Conservation (phyloP, 129 eudicot species). For the Cynara cardunculus region DNA sequence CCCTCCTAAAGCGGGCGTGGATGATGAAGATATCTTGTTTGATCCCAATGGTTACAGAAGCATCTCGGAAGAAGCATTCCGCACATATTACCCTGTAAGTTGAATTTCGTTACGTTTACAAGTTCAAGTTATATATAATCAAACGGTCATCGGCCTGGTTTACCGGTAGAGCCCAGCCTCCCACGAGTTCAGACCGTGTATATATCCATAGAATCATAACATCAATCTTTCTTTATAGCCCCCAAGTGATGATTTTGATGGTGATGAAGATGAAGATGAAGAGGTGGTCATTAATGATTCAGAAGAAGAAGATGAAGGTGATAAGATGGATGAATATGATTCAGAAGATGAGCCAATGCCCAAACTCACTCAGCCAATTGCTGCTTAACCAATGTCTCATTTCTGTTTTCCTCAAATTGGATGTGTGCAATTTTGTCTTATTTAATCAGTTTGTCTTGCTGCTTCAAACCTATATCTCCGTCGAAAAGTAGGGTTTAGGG, state of each 20-base stretch:
- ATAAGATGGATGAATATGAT: slow-evolving; percentile 24
- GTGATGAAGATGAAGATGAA: slow-evolving; percentile 25
- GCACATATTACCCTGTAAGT: slow-evolving; percentile 45
- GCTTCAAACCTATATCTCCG: not conserved
- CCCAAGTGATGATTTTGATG: not conserved
- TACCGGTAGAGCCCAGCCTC: too few relatives aligned
- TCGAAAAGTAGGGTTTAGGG: not conserved
- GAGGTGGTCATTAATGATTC: slow-evolving; percentile 20
- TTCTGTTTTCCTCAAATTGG: slow-evolving; percentile 12
- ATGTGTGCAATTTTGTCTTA: slow-evolving; percentile 20
- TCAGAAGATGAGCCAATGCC: slow-evolving; percentile 32
- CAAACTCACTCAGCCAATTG: slow-evolving; percentile 14
- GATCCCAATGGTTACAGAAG: slow-evolving; percentile 63
- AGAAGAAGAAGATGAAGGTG: slow-evolving; percentile 31
- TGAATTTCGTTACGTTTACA: slow-evolving; percentile 13
- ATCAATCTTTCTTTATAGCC: slow-evolving; percentile 4
- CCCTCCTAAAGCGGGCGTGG: slow-evolving; percentile 77
- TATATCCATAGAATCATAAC: not conserved
- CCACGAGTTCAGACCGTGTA: not conserved
- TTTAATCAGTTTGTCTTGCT: not conserved
- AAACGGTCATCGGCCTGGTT: not conserved
- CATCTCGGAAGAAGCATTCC: slow-evolving; percentile 50
- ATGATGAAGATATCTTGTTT: slow-evolving; percentile 41
- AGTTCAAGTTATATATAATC: too few relatives aligned
- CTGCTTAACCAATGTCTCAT: not conserved